Percentiles rank a stretch among this genome's conserved stretches.
Conservation (phyloP, 441 rosid genomes). For the Pelargonium citronellum region DNA sequence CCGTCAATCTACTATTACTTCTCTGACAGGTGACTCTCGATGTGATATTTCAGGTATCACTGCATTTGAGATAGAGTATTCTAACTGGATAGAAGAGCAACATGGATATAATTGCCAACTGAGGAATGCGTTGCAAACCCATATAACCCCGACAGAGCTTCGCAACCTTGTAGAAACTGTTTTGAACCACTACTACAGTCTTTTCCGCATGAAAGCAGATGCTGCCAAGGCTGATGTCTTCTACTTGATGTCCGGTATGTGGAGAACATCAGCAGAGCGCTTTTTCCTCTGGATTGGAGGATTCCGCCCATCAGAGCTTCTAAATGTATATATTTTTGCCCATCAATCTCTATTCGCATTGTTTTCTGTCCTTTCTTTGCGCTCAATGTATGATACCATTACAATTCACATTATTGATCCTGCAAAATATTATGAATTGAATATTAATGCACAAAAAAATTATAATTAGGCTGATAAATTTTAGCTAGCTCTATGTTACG, state of each 20-base stretch:
- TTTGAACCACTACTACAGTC: conserved; percentile 54
- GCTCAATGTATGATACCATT: no score
- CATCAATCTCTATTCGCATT: neutral
- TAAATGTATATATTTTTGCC: conserved; percentile 34
- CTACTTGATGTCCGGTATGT: conserved; percentile 56
- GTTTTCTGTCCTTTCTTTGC: neutral
- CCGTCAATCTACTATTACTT: conserved; percentile 13
- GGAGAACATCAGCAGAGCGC: conserved; percentile 58
- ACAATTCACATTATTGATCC: neutral
- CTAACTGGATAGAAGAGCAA: conserved; percentile 59
- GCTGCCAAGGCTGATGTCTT: conserved; percentile 57
- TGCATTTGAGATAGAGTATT: conserved; percentile 62
- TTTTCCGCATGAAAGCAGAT: conserved; percentile 52
- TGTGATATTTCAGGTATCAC: conserved; percentile 38
- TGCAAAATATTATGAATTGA: neutral
- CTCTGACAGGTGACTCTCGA: neutral
- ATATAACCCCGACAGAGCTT: conserved; percentile 47
- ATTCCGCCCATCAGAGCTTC: conserved; percentile 61
- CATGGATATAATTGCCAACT: conserved; percentile 42
- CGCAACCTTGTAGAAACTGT: conserved; percentile 45
- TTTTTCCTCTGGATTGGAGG: conserved; percentile 69
- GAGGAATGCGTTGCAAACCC: conserved; percentile 46
- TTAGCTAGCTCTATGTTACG: no score
- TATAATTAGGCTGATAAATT: no score
- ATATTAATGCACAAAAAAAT: no score